A percentile compares a stretch with the other conserved stretches of the same genome.
Conservation (phyloP, 176 grass and related monocot genomes). For the Melocanna baccifera region DNA sequence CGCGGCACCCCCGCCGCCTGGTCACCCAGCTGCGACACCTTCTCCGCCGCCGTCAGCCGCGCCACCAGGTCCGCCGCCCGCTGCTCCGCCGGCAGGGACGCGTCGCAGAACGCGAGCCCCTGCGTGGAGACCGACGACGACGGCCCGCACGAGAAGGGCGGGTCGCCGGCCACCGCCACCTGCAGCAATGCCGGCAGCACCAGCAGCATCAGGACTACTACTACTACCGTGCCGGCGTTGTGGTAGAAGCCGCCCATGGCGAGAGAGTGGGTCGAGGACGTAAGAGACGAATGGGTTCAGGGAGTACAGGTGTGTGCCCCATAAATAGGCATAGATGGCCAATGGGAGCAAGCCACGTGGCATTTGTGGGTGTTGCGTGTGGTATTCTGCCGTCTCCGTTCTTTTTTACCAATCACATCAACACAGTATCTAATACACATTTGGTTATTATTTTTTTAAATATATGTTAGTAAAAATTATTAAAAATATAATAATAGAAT, state of each 20-base stretch:
- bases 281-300: neutral
- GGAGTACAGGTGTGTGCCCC: neutral
- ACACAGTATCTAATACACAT: too few relatives aligned
- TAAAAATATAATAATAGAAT: too few relatives aligned
- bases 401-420: too few relatives aligned
- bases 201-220: neutral
- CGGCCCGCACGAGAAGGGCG: slow-evolving; percentile 53
- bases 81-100: neutral
- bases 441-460: too few relatives aligned
- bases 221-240: neutral
- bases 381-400: too few relatives aligned
- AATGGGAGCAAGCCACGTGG: neutral
- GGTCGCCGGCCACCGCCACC: neutral
- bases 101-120: slow-evolving; percentile 46
- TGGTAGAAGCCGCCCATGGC: slow-evolving; percentile 5
- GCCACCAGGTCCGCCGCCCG: slow-evolving; percentile 60
- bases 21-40: slow-evolving; percentile 56
- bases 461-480: too few relatives aligned
- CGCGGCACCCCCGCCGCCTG: slow-evolving; percentile 24
- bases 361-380: too few relatives aligned
- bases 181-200: neutral
- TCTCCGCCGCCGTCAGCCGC: slow-evolving; percentile 55
- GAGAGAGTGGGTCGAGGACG: neutral
- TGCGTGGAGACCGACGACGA: neutral
- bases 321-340: neutral